Base-by-base conservation (phyloP, 306 rosid genomes). In the Dalbergia oliveri region DNA sequence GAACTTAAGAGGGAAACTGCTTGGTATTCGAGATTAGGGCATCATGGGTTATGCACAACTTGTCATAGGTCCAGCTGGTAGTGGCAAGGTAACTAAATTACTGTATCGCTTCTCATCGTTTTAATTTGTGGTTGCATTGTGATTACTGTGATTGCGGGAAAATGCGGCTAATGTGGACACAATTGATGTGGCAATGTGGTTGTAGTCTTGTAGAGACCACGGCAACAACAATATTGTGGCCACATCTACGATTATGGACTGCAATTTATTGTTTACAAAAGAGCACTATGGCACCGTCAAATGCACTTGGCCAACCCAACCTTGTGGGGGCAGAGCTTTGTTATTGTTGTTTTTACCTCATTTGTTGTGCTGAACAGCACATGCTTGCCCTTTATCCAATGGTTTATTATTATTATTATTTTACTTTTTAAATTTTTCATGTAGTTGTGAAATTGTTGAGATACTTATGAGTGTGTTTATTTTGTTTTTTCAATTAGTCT, bases 11-110 rank as follows among this genome's bases (percentile, higher is more conserved):
- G 67, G 34, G 9, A 45, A 15, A 10, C 62, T 60, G 41, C 26
- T 75, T 61, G 68, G 45, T 21, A 61, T 68, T 78, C 34, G 23
- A 34, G 13, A 54, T n/a, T 31, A 75, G 72, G 31, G 62, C 72
- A 15, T 60, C 43, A 92, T 92, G 96, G 91, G 89, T 54, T 88
- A 76, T 77, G 94, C 91, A 6, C 94, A 89, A 61, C 89, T 88
- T 41, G 90, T 89, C 61, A 89, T 89, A 12, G 92, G 92, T 72
- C 92, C 96, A 13, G 91, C 96, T 45, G 95, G 95, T 81, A 88
- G 92, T 51, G 95, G 91, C 87, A 85, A 93, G 96, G 97, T 93
- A 84, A 79, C 74, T 59, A n/a, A 4, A 35, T 21, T 21, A 21
- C 23, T 43, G 2, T 15, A 14, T 58, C 9, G 6, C 62, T 18